Percentiles rank a stretch among this genome's conserved stretches.
Conservation (phyloP, 306 rosid species). For the Casuarina equisetifolia region DNA sequence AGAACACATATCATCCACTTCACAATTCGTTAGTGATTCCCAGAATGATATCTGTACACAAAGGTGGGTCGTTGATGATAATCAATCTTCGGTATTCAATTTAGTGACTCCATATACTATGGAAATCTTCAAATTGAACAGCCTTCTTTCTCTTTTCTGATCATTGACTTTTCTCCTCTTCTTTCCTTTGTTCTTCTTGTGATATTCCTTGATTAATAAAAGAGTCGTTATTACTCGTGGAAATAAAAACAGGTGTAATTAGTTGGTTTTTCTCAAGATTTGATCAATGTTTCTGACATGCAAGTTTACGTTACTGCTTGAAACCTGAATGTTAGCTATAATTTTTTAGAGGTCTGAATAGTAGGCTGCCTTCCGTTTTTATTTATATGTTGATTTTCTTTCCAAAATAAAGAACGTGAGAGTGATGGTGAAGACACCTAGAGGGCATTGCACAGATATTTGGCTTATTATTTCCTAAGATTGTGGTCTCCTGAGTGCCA, state of each 20-base stretch:
- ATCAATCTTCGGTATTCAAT: not conserved
- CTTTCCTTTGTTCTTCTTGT: not conserved
- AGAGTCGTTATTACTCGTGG: not conserved
- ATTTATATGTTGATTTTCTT: not conserved
- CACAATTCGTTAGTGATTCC: conserved; percentile 16
- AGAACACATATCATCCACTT: conserved; percentile 35
- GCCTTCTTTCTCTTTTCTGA: not conserved
- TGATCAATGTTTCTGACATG: not conserved
- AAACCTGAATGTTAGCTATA: not conserved
- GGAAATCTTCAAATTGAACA: not conserved
- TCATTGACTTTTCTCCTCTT: not conserved
- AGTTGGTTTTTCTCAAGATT: not conserved
- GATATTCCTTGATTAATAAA: not conserved
- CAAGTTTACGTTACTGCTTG: not conserved
- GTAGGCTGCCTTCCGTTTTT: not conserved
- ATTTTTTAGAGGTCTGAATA: not conserved
- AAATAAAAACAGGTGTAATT: not conserved
- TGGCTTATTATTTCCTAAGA: not conserved
- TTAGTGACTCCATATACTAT: not conserved
- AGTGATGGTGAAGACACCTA: not conserved
- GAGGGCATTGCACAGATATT: not conserved
- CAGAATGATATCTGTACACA: conserved; percentile 29
- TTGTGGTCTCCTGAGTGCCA: not conserved
- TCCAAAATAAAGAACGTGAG: not conserved
- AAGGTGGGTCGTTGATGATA: conserved; percentile 42